Evolutionary conservation across 257 asterid species (phyloP).

Genomic region (Solanum pinnatisectum): DNA sequence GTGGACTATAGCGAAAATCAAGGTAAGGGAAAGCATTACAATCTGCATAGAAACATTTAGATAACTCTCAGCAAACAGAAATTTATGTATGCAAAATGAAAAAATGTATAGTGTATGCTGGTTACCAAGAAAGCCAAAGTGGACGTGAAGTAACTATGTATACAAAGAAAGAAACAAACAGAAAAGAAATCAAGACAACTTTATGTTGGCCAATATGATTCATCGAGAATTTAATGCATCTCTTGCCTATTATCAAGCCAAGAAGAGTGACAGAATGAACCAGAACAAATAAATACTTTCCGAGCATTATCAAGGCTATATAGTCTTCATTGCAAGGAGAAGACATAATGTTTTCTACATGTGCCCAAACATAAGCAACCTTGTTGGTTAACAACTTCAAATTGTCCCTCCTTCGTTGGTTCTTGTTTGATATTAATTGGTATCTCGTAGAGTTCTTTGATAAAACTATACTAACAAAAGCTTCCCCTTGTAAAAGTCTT

Average conservation of each 20-base stretch:
- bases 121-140: background rate
- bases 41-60: constrained; percentile 39
- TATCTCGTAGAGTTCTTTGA: background rate
- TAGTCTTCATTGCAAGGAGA: background rate
- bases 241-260: background rate
- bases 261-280: background rate
- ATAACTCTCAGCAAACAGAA: background rate
- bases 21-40: constrained; percentile 56
- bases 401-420: background rate
- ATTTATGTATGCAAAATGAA: background rate
- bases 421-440: background rate
- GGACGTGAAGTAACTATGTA: background rate
- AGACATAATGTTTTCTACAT: background rate
- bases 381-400: background rate
- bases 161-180: background rate
- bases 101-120: background rate
- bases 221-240: background rate
- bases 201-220: background rate
- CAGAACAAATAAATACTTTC: background rate
- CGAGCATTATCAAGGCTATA: background rate
- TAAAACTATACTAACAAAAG: background rate
- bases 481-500: background rate
- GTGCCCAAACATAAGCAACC: background rate
- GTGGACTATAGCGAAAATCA: constrained; percentile 78
- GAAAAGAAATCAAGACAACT: background rate